A percentile compares a stretch with the other conserved stretches of the same genome.
Conservation (phyloP, 169 alveolate species). For the Babesia bigemina region DNA sequence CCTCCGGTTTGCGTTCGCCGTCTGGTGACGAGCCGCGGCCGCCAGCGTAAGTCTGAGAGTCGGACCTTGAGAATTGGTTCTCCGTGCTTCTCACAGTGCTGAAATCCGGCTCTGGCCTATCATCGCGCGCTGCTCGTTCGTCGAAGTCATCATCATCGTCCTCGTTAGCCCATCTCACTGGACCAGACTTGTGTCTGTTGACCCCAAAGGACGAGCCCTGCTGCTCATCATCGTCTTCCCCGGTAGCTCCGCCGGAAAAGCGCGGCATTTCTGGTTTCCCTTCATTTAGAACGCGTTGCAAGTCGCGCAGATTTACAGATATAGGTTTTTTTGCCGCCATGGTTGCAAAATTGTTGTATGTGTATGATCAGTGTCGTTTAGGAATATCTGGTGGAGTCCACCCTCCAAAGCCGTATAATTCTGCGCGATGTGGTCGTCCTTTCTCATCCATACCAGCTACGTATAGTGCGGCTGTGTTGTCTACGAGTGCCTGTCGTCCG, state of each 20-base stretch:
- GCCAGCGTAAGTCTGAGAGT: neutral
- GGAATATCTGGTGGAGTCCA: neutral
- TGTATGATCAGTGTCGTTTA: neutral
- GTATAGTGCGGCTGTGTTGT: neutral
- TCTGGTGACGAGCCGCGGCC: slow-evolving; percentile 6
- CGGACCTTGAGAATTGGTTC: slow-evolving; percentile 15
- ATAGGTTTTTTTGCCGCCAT: slow-evolving; percentile 61
- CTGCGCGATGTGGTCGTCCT: neutral
- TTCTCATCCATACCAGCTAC: neutral
- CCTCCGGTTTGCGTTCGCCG: slow-evolving; percentile 31
- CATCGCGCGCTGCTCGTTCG: slow-evolving; percentile 4
- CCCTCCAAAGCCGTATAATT: neutral
- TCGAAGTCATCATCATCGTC: slow-evolving; percentile 56
- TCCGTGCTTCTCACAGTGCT: slow-evolving; percentile 51
- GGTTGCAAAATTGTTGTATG: neutral
- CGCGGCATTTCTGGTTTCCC: slow-evolving; percentile 55
- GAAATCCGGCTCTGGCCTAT: slow-evolving; percentile 49
- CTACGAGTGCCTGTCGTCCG: neutral
- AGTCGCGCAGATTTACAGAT: slow-evolving; percentile 65
- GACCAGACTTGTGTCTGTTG: slow-evolving; percentile 14
- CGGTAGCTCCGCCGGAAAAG: slow-evolving; percentile 32
- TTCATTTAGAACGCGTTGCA: slow-evolving; percentile 59
- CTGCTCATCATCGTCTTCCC: slow-evolving; percentile 18
- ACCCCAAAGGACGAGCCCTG: slow-evolving; percentile 29
- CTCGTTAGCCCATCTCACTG: slow-evolving; percentile 60